phyloP scores from a whole-genome alignment of 768 basidiomycete genomes.

The Tephrocybe sp. region DNA sequence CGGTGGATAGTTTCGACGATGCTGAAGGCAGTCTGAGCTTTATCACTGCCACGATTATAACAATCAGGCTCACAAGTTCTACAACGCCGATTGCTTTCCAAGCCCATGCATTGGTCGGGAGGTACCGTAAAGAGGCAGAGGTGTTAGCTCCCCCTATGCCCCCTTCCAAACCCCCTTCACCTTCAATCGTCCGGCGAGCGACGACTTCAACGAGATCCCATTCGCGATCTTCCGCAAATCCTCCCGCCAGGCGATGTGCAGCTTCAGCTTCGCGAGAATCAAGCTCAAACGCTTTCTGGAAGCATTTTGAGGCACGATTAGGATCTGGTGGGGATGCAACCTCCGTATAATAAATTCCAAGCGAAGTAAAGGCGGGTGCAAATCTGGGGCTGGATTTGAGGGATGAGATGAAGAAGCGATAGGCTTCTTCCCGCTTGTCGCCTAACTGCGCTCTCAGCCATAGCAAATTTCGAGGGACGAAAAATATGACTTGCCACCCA shows the following conservation, averaged over 20 bases:
- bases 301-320: slow-evolving; percentile 87
- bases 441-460: slow-evolving; percentile 28
- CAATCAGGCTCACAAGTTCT: slow-evolving; percentile 64
- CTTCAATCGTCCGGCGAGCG: slow-evolving; percentile 89
- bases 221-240: slow-evolving; percentile 89
- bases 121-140: slow-evolving; percentile 48
- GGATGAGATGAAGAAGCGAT: slow-evolving; percentile 73
- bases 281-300: slow-evolving; percentile 97
- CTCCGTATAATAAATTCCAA: slow-evolving; percentile 87
- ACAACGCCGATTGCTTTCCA: slow-evolving; percentile 96
- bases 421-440: slow-evolving; percentile 59
- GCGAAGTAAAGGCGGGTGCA: slow-evolving; percentile 90
- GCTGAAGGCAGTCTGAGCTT: slow-evolving; percentile 36
- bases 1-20: slow-evolving; percentile 60
- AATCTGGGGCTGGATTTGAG: slow-evolving; percentile 73
- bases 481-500: slow-evolving; percentile 51
- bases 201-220: slow-evolving; percentile 96
- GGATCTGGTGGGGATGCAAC: slow-evolving; percentile 70
- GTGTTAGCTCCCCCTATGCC: slow-evolving; percentile 39
- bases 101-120: slow-evolving; percentile 89
- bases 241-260: slow-evolving; percentile 77
- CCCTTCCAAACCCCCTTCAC: slow-evolving; percentile 78
- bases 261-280: slow-evolving; percentile 87
- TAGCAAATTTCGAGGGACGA: background rate
- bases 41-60: background rate